These are phyloP conservation scores for Colletotrichum noveboracense DNA, from an alignment of 2,329 filamentous ascomycete species.

Conservation along the genomic window DNA sequence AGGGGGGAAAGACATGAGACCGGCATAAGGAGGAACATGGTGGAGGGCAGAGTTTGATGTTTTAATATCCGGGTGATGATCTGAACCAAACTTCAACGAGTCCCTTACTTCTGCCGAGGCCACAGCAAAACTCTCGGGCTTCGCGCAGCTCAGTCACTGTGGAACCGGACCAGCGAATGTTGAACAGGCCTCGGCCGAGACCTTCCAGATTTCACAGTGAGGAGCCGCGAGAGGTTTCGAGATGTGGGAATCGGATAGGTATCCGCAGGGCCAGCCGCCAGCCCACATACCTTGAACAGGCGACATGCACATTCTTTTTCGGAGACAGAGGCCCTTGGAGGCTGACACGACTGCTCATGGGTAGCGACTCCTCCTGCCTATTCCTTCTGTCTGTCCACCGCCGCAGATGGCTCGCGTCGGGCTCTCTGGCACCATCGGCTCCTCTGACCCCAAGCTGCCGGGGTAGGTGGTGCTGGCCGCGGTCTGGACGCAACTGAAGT, in stretches of 20 bases:
- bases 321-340: neutral
- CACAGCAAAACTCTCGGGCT: neutral
- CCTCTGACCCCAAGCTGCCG: neutral
- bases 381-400: neutral
- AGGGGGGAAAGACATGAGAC: neutral
- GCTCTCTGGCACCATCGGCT: neutral
- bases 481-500: neutral
- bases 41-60: neutral
- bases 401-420: neutral
- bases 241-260: neutral
- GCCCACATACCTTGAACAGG: neutral
- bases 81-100: neutral
- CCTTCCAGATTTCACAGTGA: neutral
- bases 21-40: neutral
- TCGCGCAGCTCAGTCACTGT: neutral
- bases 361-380: neutral
- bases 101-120: neutral
- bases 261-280: neutral
- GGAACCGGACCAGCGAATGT: neutral
- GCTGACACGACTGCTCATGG: neutral
- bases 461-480: neutral
- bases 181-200: neutral
- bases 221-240: neutral
- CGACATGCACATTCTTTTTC: neutral
- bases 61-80: neutral